These are phyloP conservation scores for Coniochaeta sp. DNA, from an alignment of 2,329 filamentous ascomycete species.

Conservation along the genomic window DNA sequence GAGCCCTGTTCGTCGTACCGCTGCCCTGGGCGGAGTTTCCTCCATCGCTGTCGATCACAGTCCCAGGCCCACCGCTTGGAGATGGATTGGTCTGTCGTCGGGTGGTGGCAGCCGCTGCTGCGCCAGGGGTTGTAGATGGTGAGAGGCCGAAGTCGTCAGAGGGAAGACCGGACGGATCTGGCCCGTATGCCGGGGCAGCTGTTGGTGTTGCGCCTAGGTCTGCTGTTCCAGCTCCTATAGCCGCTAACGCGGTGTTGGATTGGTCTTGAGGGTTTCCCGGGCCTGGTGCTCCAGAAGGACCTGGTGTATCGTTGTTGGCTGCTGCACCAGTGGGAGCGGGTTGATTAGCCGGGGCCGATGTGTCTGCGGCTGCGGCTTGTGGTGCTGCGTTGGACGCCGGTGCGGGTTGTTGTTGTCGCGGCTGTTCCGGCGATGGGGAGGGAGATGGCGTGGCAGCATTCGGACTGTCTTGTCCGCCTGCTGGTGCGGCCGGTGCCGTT, in stretches of 20 bases:
- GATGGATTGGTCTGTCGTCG: background rate
- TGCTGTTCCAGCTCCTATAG: background rate
- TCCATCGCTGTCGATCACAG: background rate
- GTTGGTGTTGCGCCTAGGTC: background rate
- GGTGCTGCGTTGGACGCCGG: background rate
- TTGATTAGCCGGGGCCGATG: background rate
- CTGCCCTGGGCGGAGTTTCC: background rate
- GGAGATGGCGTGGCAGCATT: background rate
- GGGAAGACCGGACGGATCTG: background rate
- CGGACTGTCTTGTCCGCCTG: background rate
- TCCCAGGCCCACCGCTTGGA: background rate
- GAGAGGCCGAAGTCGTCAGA: background rate
- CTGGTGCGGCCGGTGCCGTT: background rate
- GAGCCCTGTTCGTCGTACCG: background rate
- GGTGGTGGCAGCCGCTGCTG: background rate
- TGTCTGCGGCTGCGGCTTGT: background rate
- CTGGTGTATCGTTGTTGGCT: background rate
- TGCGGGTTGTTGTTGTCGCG: background rate
- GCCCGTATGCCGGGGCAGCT: background rate
- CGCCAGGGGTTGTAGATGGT: background rate
- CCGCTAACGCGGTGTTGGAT: background rate
- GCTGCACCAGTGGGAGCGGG: background rate
- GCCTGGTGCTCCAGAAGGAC: background rate
- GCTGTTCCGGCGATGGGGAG: background rate
- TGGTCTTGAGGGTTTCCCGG: background rate